A percentile compares a stretch with the other conserved stretches of the same genome.
Evolutionary conservation across 352 stramenopile genomes (phyloP).

Genomic region (Phytopythium ostracodes): DNA sequence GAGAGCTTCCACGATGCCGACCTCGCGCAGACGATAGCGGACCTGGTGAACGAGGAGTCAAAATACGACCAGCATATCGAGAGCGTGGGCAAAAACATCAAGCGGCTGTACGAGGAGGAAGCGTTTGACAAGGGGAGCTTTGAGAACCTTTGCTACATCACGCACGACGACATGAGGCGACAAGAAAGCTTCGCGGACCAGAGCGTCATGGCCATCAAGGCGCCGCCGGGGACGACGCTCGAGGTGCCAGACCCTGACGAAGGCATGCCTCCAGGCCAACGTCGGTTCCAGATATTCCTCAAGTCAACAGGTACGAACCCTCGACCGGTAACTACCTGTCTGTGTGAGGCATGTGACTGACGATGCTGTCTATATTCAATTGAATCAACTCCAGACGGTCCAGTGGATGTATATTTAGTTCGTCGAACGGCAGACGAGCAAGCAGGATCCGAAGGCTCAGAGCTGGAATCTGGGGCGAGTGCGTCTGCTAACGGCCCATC

Average conservation of each 20-base stretch:
- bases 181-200: constrained; percentile 84
- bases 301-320: constrained; percentile 65
- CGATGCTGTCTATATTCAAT: neutral
- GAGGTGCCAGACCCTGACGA: constrained; percentile 94
- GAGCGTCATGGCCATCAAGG: constrained; percentile 93
- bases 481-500: constrained; percentile 26
- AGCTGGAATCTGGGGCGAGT: constrained; percentile 15
- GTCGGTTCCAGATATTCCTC: constrained; percentile 94
- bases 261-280: constrained; percentile 85
- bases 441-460: constrained; percentile 18
- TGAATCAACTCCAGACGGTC: constrained; percentile 45
- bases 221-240: constrained; percentile 90
- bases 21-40: constrained; percentile 68
- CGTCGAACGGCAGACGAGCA: constrained; percentile 48
- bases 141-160: constrained; percentile 83
- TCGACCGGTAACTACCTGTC: neutral
- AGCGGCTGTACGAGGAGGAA: constrained; percentile 81
- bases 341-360: neutral
- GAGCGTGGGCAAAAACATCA: constrained; percentile 76
- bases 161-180: constrained; percentile 85
- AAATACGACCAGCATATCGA: constrained; percentile 86
- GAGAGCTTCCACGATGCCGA: constrained; percentile 68
- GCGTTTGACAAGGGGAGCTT: constrained; percentile 70
- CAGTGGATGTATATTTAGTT: constrained; percentile 91
- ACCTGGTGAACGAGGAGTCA: constrained; percentile 79